Base-by-base conservation (phyloP, 441 rosid species). In the Jatropha multifida region DNA sequence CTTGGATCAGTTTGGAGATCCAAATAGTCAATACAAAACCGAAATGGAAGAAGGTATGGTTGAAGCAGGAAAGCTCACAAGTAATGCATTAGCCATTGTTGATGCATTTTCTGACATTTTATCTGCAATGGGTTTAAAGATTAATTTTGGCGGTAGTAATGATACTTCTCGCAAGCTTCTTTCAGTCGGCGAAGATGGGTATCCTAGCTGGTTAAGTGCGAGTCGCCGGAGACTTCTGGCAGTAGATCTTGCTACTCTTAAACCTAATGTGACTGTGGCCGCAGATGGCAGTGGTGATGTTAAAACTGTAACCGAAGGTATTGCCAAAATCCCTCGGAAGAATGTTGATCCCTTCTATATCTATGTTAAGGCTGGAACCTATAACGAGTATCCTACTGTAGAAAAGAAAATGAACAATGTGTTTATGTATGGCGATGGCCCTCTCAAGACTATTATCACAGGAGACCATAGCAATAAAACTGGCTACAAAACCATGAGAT, bases 391-490 rank as follows among this genome's bases (percentile, higher is more conserved):
- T 65, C 85, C 89, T 7, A 63, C 85, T 18, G 75, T 94, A 82
- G 86, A 78, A 42, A 89, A 87, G 78, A 72, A 77, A 62, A 86
- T 74, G 76, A 79, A 86, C 86, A 90, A 93, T 77, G 90, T 93
- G 65, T 86, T 91, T 90, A 88, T 91, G 59, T 89, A 83, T 51
- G 98, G 98, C 0, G 99, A 93, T 9, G 97, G 96, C 0, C 89
- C 84, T 0, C 64, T 37, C 0, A 73, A 76, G 82, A 93, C 96
- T 14, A 73, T 89, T 52, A 83, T 94, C 63, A 77, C 90, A 51
- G 91, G 92, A 1, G 18, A 75, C 69, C 76, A 80, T 65, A 87
- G 90, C 77, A 87, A 83, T 17, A 15, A 73, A 9, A 89, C 89
- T n/a, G 90, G 95, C 12, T 86, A 80, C 15, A 86, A 89, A 7